phyloP scores from a whole-genome alignment of 164 flowering plant genomes.

The Dillenia turbinata region DNA sequence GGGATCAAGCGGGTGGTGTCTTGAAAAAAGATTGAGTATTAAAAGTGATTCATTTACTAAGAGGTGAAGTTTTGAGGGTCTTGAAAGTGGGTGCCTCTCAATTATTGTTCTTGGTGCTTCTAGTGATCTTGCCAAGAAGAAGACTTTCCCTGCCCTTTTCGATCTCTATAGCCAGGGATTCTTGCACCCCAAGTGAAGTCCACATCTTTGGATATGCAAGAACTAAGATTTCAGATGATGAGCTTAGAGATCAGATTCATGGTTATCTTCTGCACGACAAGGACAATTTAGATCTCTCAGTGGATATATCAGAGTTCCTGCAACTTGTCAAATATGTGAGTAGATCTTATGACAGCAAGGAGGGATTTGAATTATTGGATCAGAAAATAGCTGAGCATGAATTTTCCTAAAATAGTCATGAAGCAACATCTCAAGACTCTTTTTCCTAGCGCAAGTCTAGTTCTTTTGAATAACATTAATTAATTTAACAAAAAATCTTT shows the following conservation, averaged over 20 bases:
- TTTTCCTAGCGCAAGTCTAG: constrained; percentile 96
- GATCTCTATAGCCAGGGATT: constrained; percentile 89
- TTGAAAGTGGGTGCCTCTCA: constrained; percentile 82
- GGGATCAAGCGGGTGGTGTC: constrained; percentile 38
- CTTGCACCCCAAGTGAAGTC: constrained; percentile 63
- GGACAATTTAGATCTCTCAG: constrained; percentile 36
- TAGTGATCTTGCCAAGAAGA: constrained; percentile 99
- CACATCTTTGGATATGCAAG: constrained; percentile 97
- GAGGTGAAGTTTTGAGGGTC: constrained; percentile 29
- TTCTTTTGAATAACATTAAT: too few species aligned
- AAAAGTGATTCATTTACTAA: constrained; percentile 40
- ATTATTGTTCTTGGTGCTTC: constrained; percentile 96
- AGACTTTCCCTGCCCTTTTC: constrained; percentile 97
- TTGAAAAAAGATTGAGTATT: constrained; percentile 39
- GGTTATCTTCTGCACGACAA: constrained; percentile 58
- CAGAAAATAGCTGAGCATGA: constrained; percentile 78
- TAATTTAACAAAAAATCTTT: too few species aligned
- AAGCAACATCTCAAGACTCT: constrained; percentile 87
- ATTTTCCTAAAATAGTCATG: constrained; percentile 48
- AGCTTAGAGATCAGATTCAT: constrained; percentile 63
- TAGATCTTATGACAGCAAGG: constrained; percentile 79
- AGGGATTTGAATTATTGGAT: constrained; percentile 71
- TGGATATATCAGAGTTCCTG: constrained; percentile 58
- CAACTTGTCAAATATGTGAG: constrained; percentile 89
- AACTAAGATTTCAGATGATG: constrained; percentile 76